phyloP scores from a whole-genome alignment of 306 rosid genomes.

The Glycyrrhiza uralensis region DNA sequence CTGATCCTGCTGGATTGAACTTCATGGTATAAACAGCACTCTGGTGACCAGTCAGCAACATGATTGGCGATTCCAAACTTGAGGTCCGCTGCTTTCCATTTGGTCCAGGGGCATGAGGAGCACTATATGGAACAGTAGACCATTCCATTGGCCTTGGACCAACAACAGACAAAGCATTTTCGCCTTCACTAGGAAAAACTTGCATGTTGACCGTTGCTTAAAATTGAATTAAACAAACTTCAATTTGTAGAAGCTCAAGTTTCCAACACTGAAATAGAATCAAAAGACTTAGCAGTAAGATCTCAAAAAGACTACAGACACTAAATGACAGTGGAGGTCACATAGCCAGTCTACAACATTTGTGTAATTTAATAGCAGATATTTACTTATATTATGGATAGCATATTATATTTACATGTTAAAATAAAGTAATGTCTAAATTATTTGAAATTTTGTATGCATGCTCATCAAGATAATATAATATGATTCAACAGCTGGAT shows the following conservation, averaged over 20 bases:
- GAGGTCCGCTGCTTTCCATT: constrained; percentile 78
- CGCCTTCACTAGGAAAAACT: constrained; percentile 55
- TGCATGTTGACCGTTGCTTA: constrained; percentile 55
- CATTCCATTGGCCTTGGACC: constrained; percentile 94
- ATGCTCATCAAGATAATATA: too few relatives aligned
- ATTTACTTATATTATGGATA: too few relatives aligned
- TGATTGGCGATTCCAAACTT: constrained; percentile 84
- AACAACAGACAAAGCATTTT: constrained; percentile 63
- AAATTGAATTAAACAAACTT: constrained; percentile 20
- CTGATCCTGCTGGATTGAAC: constrained; percentile 84
- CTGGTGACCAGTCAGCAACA: constrained; percentile 86
- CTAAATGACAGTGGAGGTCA: not conserved
- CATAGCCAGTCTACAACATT: not conserved
- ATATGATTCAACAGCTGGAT: too few relatives aligned
- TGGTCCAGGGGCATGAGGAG: constrained; percentile 60
- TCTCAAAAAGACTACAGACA: constrained; percentile 9
- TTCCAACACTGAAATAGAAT: constrained; percentile 29
- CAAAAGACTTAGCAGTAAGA: constrained; percentile 14
- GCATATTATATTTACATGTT: too few relatives aligned
- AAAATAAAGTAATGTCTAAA: too few relatives aligned
- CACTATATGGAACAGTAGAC: constrained; percentile 66
- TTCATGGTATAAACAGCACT: constrained; percentile 87
- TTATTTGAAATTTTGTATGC: too few relatives aligned
- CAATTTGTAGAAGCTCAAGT: not conserved
- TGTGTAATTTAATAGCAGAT: too few relatives aligned